A percentile compares a stretch with the other conserved stretches of the same genome.
Evolutionary conservation across 2,329 filamentous ascomycete genomes (phyloP).

Genomic region (Fusarium globosum): DNA sequence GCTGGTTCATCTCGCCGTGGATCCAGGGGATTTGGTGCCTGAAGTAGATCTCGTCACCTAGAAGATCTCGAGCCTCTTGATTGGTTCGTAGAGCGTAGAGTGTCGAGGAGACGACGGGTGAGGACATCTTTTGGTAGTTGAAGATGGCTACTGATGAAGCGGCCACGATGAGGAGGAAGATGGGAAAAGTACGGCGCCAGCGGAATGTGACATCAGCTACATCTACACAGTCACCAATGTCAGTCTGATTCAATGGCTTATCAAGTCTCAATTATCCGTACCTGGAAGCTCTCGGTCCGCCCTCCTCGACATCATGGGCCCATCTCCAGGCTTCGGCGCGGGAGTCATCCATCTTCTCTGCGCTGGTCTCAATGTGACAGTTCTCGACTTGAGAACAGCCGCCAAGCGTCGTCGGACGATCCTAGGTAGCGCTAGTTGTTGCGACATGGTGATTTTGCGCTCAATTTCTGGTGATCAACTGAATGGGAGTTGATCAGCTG

Average conservation of each 20-base stretch:
- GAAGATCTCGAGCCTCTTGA: constrained; percentile 74
- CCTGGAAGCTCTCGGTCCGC: constrained; percentile 75
- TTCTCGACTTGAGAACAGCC: constrained; percentile 38
- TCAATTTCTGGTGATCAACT: constrained; percentile 5
- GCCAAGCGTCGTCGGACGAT: constrained; percentile 42
- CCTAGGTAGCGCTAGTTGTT: constrained; percentile 42
- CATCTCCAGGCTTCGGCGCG: constrained; percentile 68
- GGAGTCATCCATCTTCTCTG: constrained; percentile 63
- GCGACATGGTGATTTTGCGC: constrained; percentile 30
- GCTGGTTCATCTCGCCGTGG: constrained; percentile 87
- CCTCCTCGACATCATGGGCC: constrained; percentile 72
- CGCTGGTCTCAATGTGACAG: constrained; percentile 25
- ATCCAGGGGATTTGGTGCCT: constrained; percentile 84
- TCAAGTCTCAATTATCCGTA: constrained; percentile 45
- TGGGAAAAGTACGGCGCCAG: constrained; percentile 79
- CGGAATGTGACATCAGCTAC: constrained; percentile 60
- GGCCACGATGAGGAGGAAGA: constrained; percentile 80
- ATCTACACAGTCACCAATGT: constrained; percentile 45
- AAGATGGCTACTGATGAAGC: constrained; percentile 87
- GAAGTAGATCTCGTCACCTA: constrained; percentile 92
- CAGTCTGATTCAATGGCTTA: not conserved
- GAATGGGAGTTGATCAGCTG: constrained; percentile 35
- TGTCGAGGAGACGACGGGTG: constrained; percentile 84
- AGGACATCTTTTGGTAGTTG: constrained; percentile 98
- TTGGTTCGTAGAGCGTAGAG: constrained; percentile 92